These are phyloP conservation scores for Populus euphratica DNA, from an alignment of 345 rosid genomes.

Conservation along the genomic window DNA sequence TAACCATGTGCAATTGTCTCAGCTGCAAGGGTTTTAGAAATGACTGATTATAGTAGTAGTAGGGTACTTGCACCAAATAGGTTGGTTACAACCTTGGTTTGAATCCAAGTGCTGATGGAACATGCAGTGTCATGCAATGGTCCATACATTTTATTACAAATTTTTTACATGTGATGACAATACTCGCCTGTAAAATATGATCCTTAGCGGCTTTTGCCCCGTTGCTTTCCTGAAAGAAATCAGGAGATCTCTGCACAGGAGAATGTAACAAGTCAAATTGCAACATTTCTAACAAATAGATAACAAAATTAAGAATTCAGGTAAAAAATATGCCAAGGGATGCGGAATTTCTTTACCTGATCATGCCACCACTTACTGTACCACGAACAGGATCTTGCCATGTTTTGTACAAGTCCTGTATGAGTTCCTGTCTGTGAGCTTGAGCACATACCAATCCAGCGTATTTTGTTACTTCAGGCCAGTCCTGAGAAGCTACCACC, in stretches of 20 bases:
- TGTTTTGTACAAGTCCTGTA: conserved; percentile 94
- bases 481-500: conserved; percentile 99
- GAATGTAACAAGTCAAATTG: neutral
- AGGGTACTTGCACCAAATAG: neutral
- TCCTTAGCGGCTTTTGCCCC: conserved; percentile 94
- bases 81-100: too few relatives aligned
- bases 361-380: conserved; percentile 94
- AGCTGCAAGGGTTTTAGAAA: neutral
- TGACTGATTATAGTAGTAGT: neutral
- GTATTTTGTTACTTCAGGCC: conserved; percentile 99
- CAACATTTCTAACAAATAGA: too few relatives aligned
- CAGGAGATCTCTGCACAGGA: conserved; percentile 71
- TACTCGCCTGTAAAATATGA: conserved; percentile 87
- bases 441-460: conserved; percentile 99
- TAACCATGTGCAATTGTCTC: neutral
- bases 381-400: conserved; percentile 99
- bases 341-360: conserved; percentile 47
- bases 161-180: neutral
- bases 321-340: neutral
- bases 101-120: neutral
- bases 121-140: neutral
- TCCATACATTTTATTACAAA: neutral
- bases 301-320: neutral
- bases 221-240: conserved; percentile 95
- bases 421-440: conserved; percentile 98